phyloP scores from a whole-genome alignment of 768 basidiomycete genomes.

The Lanmaoa pseudosensibilis region DNA sequence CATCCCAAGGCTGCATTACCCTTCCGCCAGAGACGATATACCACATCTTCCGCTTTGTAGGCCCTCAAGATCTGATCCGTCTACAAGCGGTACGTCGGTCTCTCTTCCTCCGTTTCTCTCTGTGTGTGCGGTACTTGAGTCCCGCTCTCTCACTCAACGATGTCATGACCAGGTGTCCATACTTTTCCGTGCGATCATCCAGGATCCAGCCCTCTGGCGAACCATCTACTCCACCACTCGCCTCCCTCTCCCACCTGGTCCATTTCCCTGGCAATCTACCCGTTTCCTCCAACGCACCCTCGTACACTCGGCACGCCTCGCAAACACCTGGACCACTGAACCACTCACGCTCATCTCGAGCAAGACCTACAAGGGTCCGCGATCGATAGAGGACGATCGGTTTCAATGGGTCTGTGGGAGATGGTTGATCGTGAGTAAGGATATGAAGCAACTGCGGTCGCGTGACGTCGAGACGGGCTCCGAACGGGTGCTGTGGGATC shows the following conservation, averaged over 20 bases:
- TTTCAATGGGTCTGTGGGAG: slow-evolving; percentile 19
- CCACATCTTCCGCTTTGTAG: slow-evolving; percentile 5
- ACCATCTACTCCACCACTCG: slow-evolving; percentile 4
- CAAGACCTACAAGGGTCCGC: slow-evolving; percentile 5
- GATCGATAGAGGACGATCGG: slow-evolving; percentile 5
- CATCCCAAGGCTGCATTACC: neutral
- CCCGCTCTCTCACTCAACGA: neutral
- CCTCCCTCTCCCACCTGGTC: slow-evolving; percentile 22
- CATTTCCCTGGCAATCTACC: slow-evolving; percentile 21
- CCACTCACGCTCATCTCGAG: slow-evolving; percentile 12
- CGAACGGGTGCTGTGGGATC: slow-evolving; percentile 19
- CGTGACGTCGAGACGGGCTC: slow-evolving; percentile 19
- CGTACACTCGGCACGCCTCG: slow-evolving; percentile 16
- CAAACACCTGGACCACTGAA: slow-evolving; percentile 11
- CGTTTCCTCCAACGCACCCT: slow-evolving; percentile 19
- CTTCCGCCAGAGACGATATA: slow-evolving; percentile 21
- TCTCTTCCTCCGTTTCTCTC: too few relatives aligned
- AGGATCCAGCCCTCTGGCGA: slow-evolving; percentile 17
- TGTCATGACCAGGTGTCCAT: slow-evolving; percentile 15
- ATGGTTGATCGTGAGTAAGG: slow-evolving; percentile 21
- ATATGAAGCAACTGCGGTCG: slow-evolving; percentile 6
- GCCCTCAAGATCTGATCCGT: slow-evolving; percentile 16
- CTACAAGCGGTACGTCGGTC: slow-evolving; percentile 12
- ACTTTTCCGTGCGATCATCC: slow-evolving; percentile 8
- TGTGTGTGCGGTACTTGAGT: too few relatives aligned